Evolutionary conservation across 2,329 filamentous ascomycete species (phyloP), one percentile per base, ranked within the genome.

Genomic region (Pseudodiploospora longispora): DNA sequence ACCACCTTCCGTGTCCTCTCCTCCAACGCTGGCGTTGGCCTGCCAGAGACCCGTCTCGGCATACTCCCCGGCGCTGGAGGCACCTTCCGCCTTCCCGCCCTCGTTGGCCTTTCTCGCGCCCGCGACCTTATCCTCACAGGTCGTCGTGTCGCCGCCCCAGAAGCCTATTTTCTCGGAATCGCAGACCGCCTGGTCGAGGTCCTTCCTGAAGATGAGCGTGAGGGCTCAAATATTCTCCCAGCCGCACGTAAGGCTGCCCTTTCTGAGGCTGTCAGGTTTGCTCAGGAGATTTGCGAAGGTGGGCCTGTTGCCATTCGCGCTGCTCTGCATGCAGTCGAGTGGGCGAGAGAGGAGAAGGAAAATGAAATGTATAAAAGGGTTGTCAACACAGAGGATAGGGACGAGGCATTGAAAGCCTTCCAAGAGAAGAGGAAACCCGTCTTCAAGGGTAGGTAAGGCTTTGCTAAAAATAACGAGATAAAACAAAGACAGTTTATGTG

Each of bases 11-110:
- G 93, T 52, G 83, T 98, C 42, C 83, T 97, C 53, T 78, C 82
- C 30, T 88, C 86, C 34, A 85, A 82, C 31, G 85, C 88, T 10
- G 70, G 74, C 27, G 80, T 98, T 43, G 90, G 82, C 0, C 78
- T 97, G 5, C 93, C 93, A 1, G 93, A 98, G 64, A 97, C 93
- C 2, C 77, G 90, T 3, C 76, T 98, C 3, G 93, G 85, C 44
- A 98, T 98, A 61, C 85, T 98, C 52, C 93, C 93, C 3, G 93
- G 93, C 47, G 93, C 91, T 2, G 93, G 93, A 36, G 93, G 91
- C 48, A 97, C 91, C 1, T 87, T 88, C 64, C 83, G 93, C 7
- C 80, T 98, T 1, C 88, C 89, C 2, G 77, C 75, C 6, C 67
- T 98, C 19, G 83, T 98, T 52, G 93, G 93, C 5, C 68, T 85